Evolutionary conservation across 352 stramenopile genomes (phyloP).

Genomic region (Phytopythium kandeliae): DNA sequence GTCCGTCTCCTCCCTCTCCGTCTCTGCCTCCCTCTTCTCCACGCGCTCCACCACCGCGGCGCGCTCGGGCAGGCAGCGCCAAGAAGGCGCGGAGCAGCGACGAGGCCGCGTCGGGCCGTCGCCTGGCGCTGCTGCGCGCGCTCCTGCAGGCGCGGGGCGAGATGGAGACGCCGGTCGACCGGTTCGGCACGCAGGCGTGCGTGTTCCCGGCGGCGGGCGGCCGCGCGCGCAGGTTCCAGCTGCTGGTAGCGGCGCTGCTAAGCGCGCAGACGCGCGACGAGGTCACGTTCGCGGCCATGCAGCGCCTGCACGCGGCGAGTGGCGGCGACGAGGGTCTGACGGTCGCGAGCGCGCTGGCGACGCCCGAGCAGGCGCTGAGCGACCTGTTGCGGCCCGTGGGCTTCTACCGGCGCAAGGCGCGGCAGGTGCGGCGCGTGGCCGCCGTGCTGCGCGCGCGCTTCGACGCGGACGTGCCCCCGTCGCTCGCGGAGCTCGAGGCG

Average conservation of each 20-base stretch:
- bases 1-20: constrained; percentile 1
- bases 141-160: constrained; percentile 26
- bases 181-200: constrained; percentile 64
- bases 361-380: constrained; percentile 28
- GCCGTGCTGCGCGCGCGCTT: constrained; percentile 29
- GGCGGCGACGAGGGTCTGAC: constrained; percentile 32
- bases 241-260: constrained; percentile 54
- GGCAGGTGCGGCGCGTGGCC: constrained; percentile 53
- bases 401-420: constrained; percentile 69
- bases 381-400: constrained; percentile 58
- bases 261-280: constrained; percentile 72
- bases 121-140: constrained; percentile 29
- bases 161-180: constrained; percentile 51
- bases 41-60: too few species aligned
- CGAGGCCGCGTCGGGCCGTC: constrained; percentile 5
- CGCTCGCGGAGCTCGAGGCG: constrained; percentile 28
- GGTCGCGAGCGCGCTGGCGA: constrained; percentile 26
- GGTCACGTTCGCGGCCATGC: constrained; percentile 67
- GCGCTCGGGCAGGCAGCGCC: too few species aligned
- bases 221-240: constrained; percentile 41
- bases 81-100: not conserved
- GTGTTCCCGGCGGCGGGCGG: constrained; percentile 19
- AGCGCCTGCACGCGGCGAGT: constrained; percentile 40
- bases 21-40: constrained; percentile 7
- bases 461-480: constrained; percentile 41